These are phyloP conservation scores for Fraxinus americana DNA, from an alignment of 257 asterid species.

Conservation along the genomic window DNA sequence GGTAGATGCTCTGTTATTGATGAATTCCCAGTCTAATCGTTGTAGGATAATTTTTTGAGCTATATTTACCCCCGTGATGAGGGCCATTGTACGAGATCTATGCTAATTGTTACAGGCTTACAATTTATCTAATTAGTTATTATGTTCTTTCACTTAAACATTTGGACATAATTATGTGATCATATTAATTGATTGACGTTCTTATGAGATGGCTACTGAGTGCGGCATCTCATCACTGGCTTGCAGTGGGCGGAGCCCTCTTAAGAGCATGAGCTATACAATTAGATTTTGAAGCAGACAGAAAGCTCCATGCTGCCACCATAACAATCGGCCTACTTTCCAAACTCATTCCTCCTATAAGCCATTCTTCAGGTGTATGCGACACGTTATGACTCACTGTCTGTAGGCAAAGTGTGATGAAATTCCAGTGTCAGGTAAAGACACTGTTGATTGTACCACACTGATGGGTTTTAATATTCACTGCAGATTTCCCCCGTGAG, in stretches of 20 bases:
- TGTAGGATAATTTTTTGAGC: too few species aligned
- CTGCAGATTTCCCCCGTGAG: conserved; percentile 36
- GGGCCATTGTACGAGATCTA: too few species aligned
- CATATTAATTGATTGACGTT: neutral
- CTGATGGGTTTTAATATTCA: conserved; percentile 58
- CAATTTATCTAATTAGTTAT: too few species aligned
- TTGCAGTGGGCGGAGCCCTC: conserved; percentile 60
- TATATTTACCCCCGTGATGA: too few species aligned
- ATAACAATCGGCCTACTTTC: conserved; percentile 55
- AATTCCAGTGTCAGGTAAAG: conserved; percentile 56
- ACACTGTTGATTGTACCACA: conserved; percentile 74
- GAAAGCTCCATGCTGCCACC: conserved; percentile 67
- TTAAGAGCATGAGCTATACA: conserved; percentile 56
- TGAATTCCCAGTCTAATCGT: too few species aligned
- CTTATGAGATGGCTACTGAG: conserved; percentile 51
- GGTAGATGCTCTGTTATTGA: too few species aligned
- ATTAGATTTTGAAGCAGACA: conserved; percentile 45
- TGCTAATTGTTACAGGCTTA: too few species aligned
- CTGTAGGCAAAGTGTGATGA: conserved; percentile 60
- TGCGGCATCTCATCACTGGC: conserved; percentile 44
- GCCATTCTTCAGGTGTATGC: conserved; percentile 67
- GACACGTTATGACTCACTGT: conserved; percentile 36
- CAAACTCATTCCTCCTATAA: conserved; percentile 54
- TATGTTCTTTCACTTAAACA: neutral
- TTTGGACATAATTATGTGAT: neutral